Evolutionary conservation across 2,329 filamentous ascomycete species (phyloP), one percentile per base, ranked within the genome.

Genomic region (Clarireedia homoeocarpa): DNA sequence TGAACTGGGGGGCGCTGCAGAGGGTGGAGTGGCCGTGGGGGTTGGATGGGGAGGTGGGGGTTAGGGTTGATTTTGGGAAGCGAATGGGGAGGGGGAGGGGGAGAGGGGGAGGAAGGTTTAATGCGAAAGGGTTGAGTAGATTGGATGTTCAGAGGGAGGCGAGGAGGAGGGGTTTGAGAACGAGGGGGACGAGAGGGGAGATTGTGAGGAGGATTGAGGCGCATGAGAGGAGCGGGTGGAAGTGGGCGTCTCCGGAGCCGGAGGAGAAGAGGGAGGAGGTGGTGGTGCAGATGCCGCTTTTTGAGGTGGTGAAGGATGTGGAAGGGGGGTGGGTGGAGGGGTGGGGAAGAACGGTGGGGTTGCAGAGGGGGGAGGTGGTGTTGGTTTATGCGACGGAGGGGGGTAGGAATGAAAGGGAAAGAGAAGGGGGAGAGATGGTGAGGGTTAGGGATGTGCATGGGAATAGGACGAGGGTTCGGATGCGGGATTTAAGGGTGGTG

Each of bases 21-120:
- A 38, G 34, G 17, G 3, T 55, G 2, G n/a, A n/a, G 5, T 55
- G 51, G 17, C 48, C 53, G 6, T 55, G 53, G 53, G 53, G 53
- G 1, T 30, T 55, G 5, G 48, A 55, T 15, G 38, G 46, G 6
- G n/a, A 39, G 7, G 6, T 55, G 9, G 48, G 36, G 6, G 38
- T 55, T 4, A 24, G 40, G 17, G 20, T 50, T 15, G 39, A 23
- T 17, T 24, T 34, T 5, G 49, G 49, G 14, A 12, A 26, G 15
- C 15, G 45, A 12, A 45, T 40, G 14, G 20, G 44, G 36, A 46
- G 34, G 4, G 12, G 45, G 5, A 42, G 48, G 14, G 20, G 44
- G 36, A 46, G 34, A 2, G 12, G 45, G 5, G 34, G 48, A 10
- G 45, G 45, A 10, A 36, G 45, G 2, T 55, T 55, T 24, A 17